These are phyloP conservation scores for Oryza officinalis DNA, from an alignment of 176 grass and related monocot species.

Conservation along the genomic window DNA sequence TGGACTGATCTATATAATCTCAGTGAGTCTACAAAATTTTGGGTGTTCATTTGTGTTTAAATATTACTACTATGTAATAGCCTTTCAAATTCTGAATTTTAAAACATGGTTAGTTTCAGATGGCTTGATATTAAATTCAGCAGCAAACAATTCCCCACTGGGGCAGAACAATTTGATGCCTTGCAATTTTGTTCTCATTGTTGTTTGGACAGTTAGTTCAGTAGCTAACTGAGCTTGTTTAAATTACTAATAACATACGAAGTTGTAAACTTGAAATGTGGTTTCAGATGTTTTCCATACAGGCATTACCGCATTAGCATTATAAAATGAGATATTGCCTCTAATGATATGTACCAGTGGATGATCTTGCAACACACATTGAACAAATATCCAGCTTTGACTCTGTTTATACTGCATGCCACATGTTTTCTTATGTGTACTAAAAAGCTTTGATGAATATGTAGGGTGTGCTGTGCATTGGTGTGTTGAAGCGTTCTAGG, in stretches of 20 bases:
- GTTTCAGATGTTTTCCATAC: background rate
- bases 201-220: constrained; percentile 13
- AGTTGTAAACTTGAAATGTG: constrained; percentile 9
- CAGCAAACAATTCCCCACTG: background rate
- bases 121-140: background rate
- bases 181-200: background rate
- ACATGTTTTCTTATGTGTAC: constrained; percentile 1
- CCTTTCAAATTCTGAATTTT: background rate
- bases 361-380: background rate
- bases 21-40: constrained; percentile 48
- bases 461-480: constrained; percentile 84
- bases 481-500: constrained; percentile 68
- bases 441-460: constrained; percentile 36
- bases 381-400: constrained; percentile 1
- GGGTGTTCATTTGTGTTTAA: constrained; percentile 19
- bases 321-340: background rate
- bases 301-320: background rate
- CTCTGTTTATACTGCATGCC: constrained; percentile 9
- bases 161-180: background rate
- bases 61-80: background rate
- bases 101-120: background rate
- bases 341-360: background rate
- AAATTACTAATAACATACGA: background rate
- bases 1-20: constrained; percentile 77
- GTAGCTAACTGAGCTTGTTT: background rate